phyloP scores from a whole-genome alignment of 352 stramenopile genomes.

The Globisporangium acanthophoron region DNA sequence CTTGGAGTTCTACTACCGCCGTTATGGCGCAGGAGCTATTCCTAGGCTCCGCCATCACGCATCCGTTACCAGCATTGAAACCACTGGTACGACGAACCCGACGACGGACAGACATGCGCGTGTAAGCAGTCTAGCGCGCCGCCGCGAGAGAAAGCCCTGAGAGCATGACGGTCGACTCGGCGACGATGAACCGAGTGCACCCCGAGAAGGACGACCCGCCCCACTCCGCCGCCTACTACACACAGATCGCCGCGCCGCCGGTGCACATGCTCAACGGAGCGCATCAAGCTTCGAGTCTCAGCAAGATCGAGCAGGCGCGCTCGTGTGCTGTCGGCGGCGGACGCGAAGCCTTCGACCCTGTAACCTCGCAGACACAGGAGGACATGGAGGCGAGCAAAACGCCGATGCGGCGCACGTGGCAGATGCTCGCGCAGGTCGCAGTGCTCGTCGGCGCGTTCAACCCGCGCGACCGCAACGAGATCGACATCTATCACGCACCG shows the following conservation, averaged over 20 bases:
- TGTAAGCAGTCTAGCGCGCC: too few relatives aligned
- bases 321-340: background rate
- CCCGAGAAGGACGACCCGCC: constrained; percentile 9
- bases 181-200: constrained; percentile 11
- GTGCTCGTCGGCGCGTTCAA: constrained; percentile 24
- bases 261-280: background rate
- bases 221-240: constrained; percentile 7
- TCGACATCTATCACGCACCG: constrained; percentile 78
- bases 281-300: background rate
- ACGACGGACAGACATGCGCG: too few relatives aligned
- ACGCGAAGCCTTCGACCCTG: constrained; percentile 5
- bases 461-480: constrained; percentile 29
- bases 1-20: too few relatives aligned
- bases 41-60: too few relatives aligned
- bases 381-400: background rate
- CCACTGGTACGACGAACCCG: too few relatives aligned
- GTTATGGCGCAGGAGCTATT: too few relatives aligned
- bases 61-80: too few relatives aligned
- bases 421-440: constrained; percentile 20
- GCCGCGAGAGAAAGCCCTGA: background rate
- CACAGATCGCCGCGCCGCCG: background rate
- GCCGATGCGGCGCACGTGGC: constrained; percentile 14
- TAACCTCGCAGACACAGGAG: background rate
- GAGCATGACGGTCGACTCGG: constrained; percentile 5
- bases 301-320: constrained; percentile 11